Evolutionary conservation across 495 filamentous ascomycete genomes (phyloP).

Genomic region (Copromyces sp.): DNA sequence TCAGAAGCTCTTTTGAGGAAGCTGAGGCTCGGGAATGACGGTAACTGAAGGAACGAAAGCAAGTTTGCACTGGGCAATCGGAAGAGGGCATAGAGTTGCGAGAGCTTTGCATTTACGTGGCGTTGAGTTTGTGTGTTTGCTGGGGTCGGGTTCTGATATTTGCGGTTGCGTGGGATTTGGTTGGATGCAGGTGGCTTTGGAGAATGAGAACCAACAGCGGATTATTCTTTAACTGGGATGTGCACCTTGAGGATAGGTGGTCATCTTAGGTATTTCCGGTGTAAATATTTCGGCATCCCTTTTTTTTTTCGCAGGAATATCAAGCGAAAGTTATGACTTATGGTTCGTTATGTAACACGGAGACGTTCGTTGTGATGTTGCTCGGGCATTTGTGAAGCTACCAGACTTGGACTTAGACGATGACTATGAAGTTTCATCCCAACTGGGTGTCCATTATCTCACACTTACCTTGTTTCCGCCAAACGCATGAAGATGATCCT

Average conservation of each 20-base stretch:
- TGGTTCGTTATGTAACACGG: background rate
- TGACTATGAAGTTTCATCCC: background rate
- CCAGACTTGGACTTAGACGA: background rate
- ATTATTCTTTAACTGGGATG: background rate
- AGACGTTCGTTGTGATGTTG: background rate
- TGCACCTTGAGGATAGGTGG: background rate
- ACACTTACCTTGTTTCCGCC: background rate
- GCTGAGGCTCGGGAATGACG: background rate
- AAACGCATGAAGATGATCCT: background rate
- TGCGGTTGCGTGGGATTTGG: background rate
- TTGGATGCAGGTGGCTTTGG: background rate
- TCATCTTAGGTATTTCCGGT: background rate
- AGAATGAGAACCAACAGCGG: background rate
- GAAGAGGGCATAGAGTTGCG: background rate
- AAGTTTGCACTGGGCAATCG: background rate
- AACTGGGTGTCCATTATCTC: background rate
- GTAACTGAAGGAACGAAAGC: background rate
- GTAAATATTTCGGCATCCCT: background rate
- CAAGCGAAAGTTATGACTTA: background rate
- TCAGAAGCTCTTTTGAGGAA: background rate
- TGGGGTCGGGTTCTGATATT: conserved; percentile 2
- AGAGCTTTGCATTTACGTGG: conserved; percentile 15
- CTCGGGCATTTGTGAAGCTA: background rate
- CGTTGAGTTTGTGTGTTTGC: conserved; percentile 10
- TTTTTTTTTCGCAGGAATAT: background rate